Conservation (phyloP, 2,329 filamentous ascomycete species). For the Trichophyton mentagrophytes region DNA sequence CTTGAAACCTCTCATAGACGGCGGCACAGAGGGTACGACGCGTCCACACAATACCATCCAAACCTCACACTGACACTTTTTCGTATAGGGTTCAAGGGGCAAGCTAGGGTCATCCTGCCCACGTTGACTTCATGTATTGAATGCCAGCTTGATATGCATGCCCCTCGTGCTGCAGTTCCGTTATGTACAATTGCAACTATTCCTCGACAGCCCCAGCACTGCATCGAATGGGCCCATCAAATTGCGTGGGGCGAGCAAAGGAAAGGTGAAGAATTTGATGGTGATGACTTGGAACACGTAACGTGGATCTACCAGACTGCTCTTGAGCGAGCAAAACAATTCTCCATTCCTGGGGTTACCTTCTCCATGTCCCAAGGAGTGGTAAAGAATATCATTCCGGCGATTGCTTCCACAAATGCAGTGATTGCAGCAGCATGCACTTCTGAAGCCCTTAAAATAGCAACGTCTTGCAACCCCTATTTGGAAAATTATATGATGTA, state of each 20-base stretch:
- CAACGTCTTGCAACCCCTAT: conserved; percentile 66
- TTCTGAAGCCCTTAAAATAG: conserved; percentile 93
- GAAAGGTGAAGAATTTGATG: conserved; percentile 76
- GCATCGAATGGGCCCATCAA: conserved; percentile 96
- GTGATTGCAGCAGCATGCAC: conserved; percentile 93
- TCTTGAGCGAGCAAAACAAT: conserved; percentile 66
- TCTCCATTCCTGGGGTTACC: conserved; percentile 81
- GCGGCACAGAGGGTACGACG: conserved; percentile 68
- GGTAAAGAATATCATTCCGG: conserved; percentile 98
- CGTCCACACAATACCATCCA: not conserved
- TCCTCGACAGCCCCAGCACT: conserved; percentile 92
- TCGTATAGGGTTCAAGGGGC: conserved; percentile 73
- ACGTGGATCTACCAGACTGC: conserved; percentile 91
- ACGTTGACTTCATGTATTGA: conserved; percentile 93
- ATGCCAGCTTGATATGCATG: conserved; percentile 97
- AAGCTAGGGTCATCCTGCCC: conserved; percentile 81
- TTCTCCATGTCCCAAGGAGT: conserved; percentile 95
- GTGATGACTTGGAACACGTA: conserved; percentile 92
- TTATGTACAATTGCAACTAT: conserved; percentile 95
- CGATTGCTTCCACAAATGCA: conserved; percentile 94
- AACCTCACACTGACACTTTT: conserved; percentile 12
- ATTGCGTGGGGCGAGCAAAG: conserved; percentile 89
- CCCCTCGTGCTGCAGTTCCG: conserved; percentile 89
- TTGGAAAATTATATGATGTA: conserved; percentile 99
- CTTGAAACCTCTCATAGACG: conserved; percentile 88